These are phyloP conservation scores for Williopsis jadinii DNA, from an alignment of 1,139 yeast genomes.

Conservation along the genomic window DNA sequence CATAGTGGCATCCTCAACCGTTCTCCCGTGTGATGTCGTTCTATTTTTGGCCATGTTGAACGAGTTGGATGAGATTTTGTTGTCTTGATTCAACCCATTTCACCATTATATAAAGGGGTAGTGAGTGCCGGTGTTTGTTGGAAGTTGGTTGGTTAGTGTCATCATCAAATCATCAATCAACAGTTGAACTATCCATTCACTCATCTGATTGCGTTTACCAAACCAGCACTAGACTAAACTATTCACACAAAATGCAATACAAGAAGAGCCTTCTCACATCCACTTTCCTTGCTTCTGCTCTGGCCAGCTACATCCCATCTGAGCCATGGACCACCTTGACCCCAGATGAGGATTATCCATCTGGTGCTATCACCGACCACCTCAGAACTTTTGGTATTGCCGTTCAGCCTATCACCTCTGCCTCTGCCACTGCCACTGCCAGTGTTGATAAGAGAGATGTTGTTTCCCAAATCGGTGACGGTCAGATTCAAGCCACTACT, in stretches of 20 bases:
- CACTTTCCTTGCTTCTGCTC: constrained; percentile 39
- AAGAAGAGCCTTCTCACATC: constrained; percentile 28
- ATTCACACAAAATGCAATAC: constrained; percentile 26
- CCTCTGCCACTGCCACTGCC: constrained; percentile 29
- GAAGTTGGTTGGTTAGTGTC: background rate
- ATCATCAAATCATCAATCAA: background rate
- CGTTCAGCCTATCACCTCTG: constrained; percentile 42
- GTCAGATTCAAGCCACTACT: constrained; percentile 51
- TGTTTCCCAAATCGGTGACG: constrained; percentile 48
- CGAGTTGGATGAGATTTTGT: background rate
- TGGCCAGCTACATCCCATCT: constrained; percentile 62
- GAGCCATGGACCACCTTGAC: constrained; percentile 72
- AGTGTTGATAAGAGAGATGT: constrained; percentile 33
- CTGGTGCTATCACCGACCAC: constrained; percentile 60
- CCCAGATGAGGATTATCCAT: constrained; percentile 44
- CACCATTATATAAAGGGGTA: background rate
- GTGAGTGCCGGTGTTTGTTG: background rate
- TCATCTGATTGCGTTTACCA: background rate
- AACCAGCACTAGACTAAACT: background rate
- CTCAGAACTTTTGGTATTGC: constrained; percentile 63
- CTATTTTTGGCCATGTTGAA: background rate
- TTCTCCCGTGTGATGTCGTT: background rate
- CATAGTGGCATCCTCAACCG: background rate
- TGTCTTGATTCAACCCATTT: background rate
- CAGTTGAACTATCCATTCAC: background rate